Evolutionary conservation across 495 filamentous ascomycete species (phyloP).

Genomic region (Sphaerosporella brunnea): DNA sequence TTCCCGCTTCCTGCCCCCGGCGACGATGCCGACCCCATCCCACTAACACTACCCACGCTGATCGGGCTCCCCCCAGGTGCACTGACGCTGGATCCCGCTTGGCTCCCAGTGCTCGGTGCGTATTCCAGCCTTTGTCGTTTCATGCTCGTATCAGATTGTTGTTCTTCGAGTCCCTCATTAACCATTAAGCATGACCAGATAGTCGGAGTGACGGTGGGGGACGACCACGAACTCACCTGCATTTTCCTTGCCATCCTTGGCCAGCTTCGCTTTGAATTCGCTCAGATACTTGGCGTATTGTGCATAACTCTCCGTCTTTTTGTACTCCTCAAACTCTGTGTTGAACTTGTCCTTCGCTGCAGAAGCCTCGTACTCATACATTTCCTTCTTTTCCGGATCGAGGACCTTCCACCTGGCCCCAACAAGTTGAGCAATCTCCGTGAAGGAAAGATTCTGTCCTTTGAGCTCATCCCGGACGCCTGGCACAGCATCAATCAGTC

Average conservation of each 20-base stretch:
- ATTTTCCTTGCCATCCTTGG: conserved; percentile 27
- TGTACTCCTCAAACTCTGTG: conserved; percentile 48
- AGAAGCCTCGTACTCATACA: conserved; percentile 49
- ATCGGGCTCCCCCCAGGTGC: not conserved
- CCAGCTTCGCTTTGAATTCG: conserved; percentile 55
- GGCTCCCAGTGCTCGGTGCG: not conserved
- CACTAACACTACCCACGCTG: not conserved
- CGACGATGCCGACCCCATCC: not conserved
- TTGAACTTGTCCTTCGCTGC: conserved; percentile 55
- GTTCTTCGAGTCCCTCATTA: conserved; percentile 7
- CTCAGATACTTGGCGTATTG: conserved; percentile 48
- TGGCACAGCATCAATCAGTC: conserved; percentile 23
- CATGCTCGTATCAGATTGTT: conserved; percentile 2
- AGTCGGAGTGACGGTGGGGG: not conserved
- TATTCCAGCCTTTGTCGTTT: conserved; percentile 7
- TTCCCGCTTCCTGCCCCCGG: not conserved
- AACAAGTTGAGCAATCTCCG: conserved; percentile 65
- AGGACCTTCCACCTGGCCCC: conserved; percentile 65
- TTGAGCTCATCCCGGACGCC: conserved; percentile 59
- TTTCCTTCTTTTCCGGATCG: conserved; percentile 44
- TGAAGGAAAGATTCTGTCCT: conserved; percentile 54
- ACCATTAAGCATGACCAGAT: conserved; percentile 6
- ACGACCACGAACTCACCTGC: not conserved
- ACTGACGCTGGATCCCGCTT: not conserved
- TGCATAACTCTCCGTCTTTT: conserved; percentile 45